A percentile compares a stretch with the other conserved stretches of the same genome.
phyloP scores from a whole-genome alignment of 768 basidiomycete species.

The Termitomyces sp. region DNA sequence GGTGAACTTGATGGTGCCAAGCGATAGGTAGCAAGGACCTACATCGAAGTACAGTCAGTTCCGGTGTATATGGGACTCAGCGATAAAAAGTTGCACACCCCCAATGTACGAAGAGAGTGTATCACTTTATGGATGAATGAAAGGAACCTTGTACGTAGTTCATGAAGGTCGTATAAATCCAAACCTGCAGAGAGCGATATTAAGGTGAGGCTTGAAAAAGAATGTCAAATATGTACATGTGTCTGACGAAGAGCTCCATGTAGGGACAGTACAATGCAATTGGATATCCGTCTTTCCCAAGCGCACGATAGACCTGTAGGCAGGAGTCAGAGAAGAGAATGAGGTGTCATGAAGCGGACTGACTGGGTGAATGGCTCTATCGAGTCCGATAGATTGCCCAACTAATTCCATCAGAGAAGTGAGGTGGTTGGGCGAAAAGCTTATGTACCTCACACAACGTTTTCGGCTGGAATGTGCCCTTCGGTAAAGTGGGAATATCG shows the following conservation, averaged over 20 bases:
- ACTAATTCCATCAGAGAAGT: constrained; percentile 29
- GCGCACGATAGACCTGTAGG: constrained; percentile 44
- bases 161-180: constrained; percentile 69
- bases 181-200: constrained; percentile 35
- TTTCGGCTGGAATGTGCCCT: constrained; percentile 18
- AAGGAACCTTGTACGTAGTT: constrained; percentile 60
- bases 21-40: constrained; percentile 65
- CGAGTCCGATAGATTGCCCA: constrained; percentile 54
- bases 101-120: constrained; percentile 56
- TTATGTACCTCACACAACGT: constrained; percentile 37
- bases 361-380: constrained; percentile 63
- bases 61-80: background rate
- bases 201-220: background rate
- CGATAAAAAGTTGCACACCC: constrained; percentile 40
- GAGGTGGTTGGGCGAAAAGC: background rate
- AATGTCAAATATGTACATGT: constrained; percentile 44
- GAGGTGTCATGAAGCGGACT: constrained; percentile 18
- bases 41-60: background rate
- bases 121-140: constrained; percentile 64
- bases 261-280: constrained; percentile 67
- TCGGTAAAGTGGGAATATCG: constrained; percentile 22
- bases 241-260: constrained; percentile 58
- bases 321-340: background rate
- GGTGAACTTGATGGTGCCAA: constrained; percentile 61
- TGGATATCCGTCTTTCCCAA: constrained; percentile 49